Evolutionary conservation across 208 protist genomes (phyloP).

Genomic region (Spongospora subterranea): DNA sequence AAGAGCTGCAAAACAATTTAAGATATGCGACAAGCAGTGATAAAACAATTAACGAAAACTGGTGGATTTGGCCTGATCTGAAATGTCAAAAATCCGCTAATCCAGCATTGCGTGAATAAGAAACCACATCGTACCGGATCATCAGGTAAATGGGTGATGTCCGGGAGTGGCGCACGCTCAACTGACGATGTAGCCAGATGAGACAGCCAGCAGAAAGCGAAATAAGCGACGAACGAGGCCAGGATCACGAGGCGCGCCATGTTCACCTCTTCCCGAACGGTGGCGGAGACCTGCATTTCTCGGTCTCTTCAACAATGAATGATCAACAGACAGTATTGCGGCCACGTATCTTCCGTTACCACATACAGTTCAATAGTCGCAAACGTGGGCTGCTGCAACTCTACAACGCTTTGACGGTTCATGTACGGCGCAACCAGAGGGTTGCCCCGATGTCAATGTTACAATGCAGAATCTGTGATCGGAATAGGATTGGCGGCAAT

Average conservation of each 20-base stretch:
- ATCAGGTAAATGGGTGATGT: neutral
- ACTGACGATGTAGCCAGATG: constrained; percentile 12
- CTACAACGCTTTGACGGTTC: too few relatives aligned
- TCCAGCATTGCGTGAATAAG: neutral
- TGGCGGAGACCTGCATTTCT: too few relatives aligned
- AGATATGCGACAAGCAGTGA: neutral
- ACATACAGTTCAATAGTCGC: too few relatives aligned
- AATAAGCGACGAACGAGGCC: constrained; percentile 29
- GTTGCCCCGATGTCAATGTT: too few relatives aligned
- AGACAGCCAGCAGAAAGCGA: neutral
- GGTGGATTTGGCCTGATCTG: neutral
- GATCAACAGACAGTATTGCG: too few relatives aligned
- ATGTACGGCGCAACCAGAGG: too few relatives aligned
- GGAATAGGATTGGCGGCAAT: too few relatives aligned
- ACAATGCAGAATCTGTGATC: too few relatives aligned
- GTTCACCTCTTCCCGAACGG: neutral
- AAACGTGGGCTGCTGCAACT: too few relatives aligned
- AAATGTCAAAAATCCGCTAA: neutral
- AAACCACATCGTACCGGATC: neutral
- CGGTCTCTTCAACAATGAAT: too few relatives aligned
- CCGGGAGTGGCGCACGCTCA: constrained; percentile 12
- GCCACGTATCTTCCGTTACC: too few relatives aligned
- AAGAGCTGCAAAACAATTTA: neutral
- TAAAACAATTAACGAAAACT: neutral
- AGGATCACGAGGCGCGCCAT: neutral